Evolutionary conservation across 129 eudicot species (phyloP).

Genomic region (Saposhnikovia divaricata): DNA sequence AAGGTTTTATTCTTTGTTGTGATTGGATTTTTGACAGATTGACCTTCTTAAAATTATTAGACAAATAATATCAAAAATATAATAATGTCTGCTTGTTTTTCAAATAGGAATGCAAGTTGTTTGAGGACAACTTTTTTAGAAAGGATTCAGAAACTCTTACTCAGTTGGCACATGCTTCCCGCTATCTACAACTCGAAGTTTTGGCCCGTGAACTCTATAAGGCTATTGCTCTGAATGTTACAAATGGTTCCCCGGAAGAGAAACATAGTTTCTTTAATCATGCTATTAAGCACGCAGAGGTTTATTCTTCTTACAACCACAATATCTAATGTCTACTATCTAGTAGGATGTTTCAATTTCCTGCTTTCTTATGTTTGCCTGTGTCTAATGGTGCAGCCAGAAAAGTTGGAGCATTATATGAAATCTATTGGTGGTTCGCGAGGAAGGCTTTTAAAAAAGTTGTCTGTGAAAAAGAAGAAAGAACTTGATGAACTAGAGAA

Average conservation of each 20-base stretch:
- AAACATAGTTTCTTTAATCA: too few species aligned
- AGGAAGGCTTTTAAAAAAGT: neutral
- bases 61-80: too few species aligned
- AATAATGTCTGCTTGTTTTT: too few species aligned
- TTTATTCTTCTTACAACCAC: neutral
- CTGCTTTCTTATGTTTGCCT: neutral
- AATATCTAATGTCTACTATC: neutral
- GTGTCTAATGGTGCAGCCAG: neutral
- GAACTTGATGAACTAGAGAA: neutral
- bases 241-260: neutral
- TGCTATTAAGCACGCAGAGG: neutral
- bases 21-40: neutral
- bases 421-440: neutral
- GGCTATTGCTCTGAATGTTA: neutral
- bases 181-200: neutral
- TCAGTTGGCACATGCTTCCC: neutral
- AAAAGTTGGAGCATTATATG: neutral
- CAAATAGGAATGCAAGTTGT: neutral
- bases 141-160: neutral
- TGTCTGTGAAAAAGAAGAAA: neutral
- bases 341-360: neutral
- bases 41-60: too few species aligned
- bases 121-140: neutral
- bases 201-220: neutral
- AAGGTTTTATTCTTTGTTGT: too few species aligned